Conservation (phyloP, 768 basidiomycete species). For the Naganishia friedmannii region DNA sequence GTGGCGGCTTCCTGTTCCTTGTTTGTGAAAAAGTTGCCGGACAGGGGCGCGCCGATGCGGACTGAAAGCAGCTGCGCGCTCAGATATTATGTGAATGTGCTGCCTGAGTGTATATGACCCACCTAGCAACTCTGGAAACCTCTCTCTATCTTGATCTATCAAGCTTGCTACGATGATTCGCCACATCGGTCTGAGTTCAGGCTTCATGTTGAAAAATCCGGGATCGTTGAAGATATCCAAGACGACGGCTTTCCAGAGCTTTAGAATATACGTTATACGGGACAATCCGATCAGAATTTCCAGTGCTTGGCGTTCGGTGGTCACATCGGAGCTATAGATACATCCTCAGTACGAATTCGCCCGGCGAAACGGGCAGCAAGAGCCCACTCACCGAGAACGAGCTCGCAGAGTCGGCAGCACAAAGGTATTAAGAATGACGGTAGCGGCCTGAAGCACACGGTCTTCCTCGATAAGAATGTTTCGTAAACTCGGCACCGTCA, state of each 20-base stretch:
- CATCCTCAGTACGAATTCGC: not conserved
- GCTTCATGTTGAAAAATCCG: conserved; percentile 61
- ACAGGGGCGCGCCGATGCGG: conserved; percentile 72
- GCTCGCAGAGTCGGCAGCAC: conserved; percentile 3
- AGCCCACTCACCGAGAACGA: conserved; percentile 15
- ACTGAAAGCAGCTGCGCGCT: conserved; percentile 32
- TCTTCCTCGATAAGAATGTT: conserved; percentile 26
- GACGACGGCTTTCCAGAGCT: conserved; percentile 79
- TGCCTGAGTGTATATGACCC: conserved; percentile 43
- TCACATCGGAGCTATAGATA: not conserved
- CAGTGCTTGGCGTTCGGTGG: not conserved
- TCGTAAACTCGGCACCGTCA: conserved; percentile 19
- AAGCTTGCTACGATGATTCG: conserved; percentile 71
- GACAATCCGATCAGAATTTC: conserved; percentile 46
- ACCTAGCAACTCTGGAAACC: conserved; percentile 81
- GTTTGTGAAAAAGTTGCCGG: conserved; percentile 94
- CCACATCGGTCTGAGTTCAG: conserved; percentile 63
- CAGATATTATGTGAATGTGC: not conserved
- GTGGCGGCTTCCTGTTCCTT: conserved; percentile 87
- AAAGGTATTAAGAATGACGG: conserved; percentile 1
- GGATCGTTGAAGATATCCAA: conserved; percentile 77
- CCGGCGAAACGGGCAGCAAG: not conserved
- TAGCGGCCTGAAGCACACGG: conserved; percentile 8
- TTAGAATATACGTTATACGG: conserved; percentile 69
- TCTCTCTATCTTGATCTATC: conserved; percentile 81